These are phyloP conservation scores for Zymoseptoria crescenta DNA, from an alignment of 2,329 filamentous ascomycete genomes.

Conservation along the genomic window DNA sequence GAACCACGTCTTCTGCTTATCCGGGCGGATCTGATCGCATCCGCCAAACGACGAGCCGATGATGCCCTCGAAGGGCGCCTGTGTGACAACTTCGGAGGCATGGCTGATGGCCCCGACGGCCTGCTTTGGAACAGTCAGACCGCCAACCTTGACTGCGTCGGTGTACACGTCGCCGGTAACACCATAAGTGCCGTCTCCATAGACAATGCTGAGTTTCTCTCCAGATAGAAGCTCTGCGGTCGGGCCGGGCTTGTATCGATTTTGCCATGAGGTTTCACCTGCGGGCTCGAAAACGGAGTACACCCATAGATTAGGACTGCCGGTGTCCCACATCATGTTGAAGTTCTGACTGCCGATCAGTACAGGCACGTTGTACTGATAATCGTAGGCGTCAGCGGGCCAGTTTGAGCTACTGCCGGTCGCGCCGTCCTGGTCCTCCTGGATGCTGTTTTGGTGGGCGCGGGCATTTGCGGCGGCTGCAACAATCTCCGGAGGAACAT, in stretches of 20 bases:
- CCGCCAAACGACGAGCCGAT: not conserved
- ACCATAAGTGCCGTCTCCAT: not conserved
- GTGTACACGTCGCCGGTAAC: not conserved
- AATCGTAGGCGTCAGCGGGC: not conserved
- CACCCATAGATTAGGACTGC: not conserved
- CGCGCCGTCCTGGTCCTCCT: not conserved
- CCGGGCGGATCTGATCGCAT: not conserved
- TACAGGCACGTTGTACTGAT: not conserved
- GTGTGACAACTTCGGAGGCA: not conserved
- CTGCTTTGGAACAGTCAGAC: not conserved
- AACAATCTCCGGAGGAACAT: not conserved
- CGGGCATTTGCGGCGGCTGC: not conserved
- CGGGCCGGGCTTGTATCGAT: not conserved
- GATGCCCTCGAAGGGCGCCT: not conserved
- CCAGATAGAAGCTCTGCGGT: not conserved
- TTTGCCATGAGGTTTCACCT: not conserved
- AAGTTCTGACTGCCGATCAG: not conserved
- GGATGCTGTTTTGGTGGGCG: not conserved
- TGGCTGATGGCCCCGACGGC: not conserved
- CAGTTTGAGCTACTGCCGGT: not conserved
- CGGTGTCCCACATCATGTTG: not conserved
- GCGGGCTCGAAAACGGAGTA: not conserved
- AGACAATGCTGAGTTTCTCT: not conserved
- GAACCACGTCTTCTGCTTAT: constrained; percentile 61
- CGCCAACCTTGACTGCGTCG: not conserved